A percentile compares a stretch with the other conserved stretches of the same genome.
phyloP scores from a whole-genome alignment of 208 protist genomes.

The Ichthyophonus hoferi region DNA sequence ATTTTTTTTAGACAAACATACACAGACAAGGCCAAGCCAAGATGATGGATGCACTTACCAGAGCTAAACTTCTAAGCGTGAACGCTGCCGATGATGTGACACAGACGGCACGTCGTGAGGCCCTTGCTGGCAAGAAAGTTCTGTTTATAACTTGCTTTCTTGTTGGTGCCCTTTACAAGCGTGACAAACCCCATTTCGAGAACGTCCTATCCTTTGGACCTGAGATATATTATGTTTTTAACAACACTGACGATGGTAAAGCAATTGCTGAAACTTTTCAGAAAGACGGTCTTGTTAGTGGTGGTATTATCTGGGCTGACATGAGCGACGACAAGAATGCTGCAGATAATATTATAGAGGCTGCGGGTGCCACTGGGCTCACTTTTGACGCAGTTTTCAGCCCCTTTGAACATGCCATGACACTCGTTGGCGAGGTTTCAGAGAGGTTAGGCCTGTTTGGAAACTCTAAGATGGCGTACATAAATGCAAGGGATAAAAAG shows the following conservation, averaged over 20 bases:
- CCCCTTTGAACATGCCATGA: not conserved
- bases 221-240: not conserved
- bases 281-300: not conserved
- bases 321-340: not conserved
- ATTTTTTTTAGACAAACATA: no score
- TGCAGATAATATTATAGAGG: not conserved
- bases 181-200: not conserved
- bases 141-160: constrained; percentile 8
- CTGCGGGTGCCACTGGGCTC: not conserved
- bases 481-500: not conserved
- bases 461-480: not conserved
- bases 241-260: not conserved
- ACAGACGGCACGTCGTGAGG: not conserved
- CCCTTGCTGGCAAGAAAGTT: not conserved
- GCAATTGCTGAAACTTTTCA: not conserved
- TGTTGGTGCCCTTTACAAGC: not conserved
- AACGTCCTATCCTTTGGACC: not conserved
- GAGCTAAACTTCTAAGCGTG: no score
- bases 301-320: not conserved
- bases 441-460: not conserved
- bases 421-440: not conserved
- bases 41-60: no score
- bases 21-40: no score
- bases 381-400: constrained; percentile 14
- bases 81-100: not conserved